phyloP scores from a whole-genome alignment of 768 basidiomycete species.

The Rhizopogon sp. region DNA sequence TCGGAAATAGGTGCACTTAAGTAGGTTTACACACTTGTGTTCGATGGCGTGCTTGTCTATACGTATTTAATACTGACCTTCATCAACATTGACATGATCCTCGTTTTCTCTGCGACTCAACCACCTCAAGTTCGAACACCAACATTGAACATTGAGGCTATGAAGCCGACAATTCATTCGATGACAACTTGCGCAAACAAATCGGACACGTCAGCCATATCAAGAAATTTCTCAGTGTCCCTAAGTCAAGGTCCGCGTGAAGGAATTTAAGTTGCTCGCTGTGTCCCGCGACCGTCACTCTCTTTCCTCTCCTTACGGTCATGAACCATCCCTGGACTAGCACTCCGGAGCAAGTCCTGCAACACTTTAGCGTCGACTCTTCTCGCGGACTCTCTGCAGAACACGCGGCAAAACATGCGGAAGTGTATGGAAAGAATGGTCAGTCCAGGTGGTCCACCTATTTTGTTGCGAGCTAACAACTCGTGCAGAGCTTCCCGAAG shows the following conservation, averaged over 20 bases:
- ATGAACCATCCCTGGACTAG: slow-evolving; percentile 82
- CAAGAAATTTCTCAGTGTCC: slow-evolving; percentile 1
- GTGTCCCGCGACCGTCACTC: slow-evolving; percentile 1
- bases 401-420: slow-evolving; percentile 68
- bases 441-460: slow-evolving; percentile 10
- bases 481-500: slow-evolving; percentile 80
- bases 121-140: not conserved
- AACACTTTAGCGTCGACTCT: slow-evolving; percentile 66
- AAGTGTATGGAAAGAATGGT: slow-evolving; percentile 87
- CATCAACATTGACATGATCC: not conserved
- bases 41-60: not conserved
- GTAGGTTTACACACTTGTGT: not conserved
- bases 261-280: not conserved
- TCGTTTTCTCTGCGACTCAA: not conserved
- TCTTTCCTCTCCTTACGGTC: slow-evolving; percentile 18
- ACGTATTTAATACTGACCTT: too few species aligned
- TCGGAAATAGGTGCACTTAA: too few species aligned
- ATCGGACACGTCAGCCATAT: slow-evolving; percentile 10
- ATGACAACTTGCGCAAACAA: slow-evolving; percentile 10
- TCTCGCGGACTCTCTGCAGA: slow-evolving; percentile 57
- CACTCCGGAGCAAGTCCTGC: slow-evolving; percentile 61
- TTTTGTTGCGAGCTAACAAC: not conserved
- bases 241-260: not conserved
- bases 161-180: not conserved
- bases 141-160: not conserved